These are phyloP conservation scores for Diaporthe nobilis DNA, from an alignment of 2,329 filamentous ascomycete genomes.

Conservation along the genomic window DNA sequence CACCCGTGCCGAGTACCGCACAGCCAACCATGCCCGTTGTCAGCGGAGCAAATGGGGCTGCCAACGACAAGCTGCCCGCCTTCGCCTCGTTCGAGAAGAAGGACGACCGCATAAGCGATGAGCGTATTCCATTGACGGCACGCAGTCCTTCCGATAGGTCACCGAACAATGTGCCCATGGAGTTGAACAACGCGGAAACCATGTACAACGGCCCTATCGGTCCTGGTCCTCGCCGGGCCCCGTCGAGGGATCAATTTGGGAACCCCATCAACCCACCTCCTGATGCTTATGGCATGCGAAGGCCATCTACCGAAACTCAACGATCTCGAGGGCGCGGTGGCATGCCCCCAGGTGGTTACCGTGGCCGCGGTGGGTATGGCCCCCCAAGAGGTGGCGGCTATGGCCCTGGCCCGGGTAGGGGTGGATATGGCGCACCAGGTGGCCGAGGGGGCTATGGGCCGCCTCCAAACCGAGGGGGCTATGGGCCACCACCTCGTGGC, in stretches of 20 bases:
- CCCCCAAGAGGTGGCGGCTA: conserved; percentile 48
- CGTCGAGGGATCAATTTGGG: conserved; percentile 74
- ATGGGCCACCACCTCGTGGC: conserved; percentile 55
- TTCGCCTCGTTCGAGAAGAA: conserved; percentile 79
- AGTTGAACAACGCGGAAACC: conserved; percentile 55
- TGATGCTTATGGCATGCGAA: conserved; percentile 63
- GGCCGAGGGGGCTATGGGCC: conserved; percentile 63
- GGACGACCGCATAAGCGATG: conserved; percentile 75
- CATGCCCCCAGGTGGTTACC: conserved; percentile 59
- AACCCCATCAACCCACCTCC: conserved; percentile 64
- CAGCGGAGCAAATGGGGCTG: conserved; percentile 66
- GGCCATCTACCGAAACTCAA: conserved; percentile 63
- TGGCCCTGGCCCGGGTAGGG: conserved; percentile 47
- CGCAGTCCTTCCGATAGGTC: conserved; percentile 73
- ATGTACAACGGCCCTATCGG: conserved; percentile 51
- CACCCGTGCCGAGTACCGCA: conserved; percentile 57
- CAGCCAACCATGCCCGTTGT: conserved; percentile 73
- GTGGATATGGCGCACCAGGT: conserved; percentile 59
- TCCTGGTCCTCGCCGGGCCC: conserved; percentile 52
- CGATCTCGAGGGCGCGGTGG: conserved; percentile 69
- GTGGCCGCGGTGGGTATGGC: conserved; percentile 66
- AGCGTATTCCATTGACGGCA: conserved; percentile 78
- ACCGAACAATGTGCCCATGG: conserved; percentile 59
- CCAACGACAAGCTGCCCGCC: conserved; percentile 61
- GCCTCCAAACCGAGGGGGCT: conserved; percentile 58